Base-by-base conservation (phyloP, 768 basidiomycete genomes). In the Gloeostereum incarnatum region DNA sequence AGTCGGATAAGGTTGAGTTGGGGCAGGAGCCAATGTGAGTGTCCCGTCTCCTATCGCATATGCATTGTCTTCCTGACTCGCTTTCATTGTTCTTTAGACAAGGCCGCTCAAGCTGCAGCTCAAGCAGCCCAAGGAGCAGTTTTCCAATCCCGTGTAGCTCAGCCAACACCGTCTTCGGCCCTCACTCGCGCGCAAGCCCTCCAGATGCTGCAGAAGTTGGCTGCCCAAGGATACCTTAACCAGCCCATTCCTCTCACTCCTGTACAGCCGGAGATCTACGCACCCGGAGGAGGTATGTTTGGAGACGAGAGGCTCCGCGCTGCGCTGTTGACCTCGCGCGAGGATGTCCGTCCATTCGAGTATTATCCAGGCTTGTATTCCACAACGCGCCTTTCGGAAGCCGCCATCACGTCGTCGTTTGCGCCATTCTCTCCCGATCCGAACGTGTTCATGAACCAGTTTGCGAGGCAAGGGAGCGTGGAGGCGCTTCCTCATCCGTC, bases 11-110 rank as follows among this genome's bases (percentile, higher is more conserved):
- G 92, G 24, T 61, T 94, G 45, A 89, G 86, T 52, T 96, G 92
- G 92, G 92, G 92, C 29, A 69, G 91, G 33, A 89, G 85, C 59
- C 90, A 93, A 73, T 90, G 88, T 90, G 40, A 31, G 78, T 67
- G 13, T 19, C 22, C 14, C 25, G 4, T 31, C 46, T 36, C 36
- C 26, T n/a, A n/a, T n/a, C n/a, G n/a, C n/a, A n/a, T n/a, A n/a
- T n/a, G n/a, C n/a, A n/a, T 4, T 34, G 17, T 30, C 40, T 27
- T 1, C 29, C 11, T 5, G 13, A 4, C 6, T 6, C 21, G 27
- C 21, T 20, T 44, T 21, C 43, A 37, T 10, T 26, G 42, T 34
- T 30, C 30, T 38, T 20, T 44, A 89, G 88, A 90, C 57, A 91
- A 91, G 66, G 88, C 88, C 13, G 87, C 88, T 4, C 88, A 90